Conservation (phyloP, 257 asterid species). For the Solanum peruvianum region DNA sequence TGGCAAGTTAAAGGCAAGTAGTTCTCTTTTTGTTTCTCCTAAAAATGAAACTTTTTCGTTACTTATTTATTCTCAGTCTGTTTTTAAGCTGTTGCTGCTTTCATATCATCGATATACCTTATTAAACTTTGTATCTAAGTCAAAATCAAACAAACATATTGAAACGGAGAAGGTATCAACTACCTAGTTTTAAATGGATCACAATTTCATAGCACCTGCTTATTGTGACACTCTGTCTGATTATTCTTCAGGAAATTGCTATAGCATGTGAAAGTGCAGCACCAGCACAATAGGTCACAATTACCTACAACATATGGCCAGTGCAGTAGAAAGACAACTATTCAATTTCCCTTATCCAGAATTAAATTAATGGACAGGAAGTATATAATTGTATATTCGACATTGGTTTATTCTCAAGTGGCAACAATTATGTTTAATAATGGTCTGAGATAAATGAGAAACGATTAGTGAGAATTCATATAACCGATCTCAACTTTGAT, state of each 20-base stretch:
- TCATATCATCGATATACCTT: background rate
- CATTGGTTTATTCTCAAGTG: background rate
- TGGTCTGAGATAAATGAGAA: background rate
- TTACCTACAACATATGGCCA: background rate
- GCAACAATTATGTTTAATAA: background rate
- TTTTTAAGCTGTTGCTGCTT: background rate
- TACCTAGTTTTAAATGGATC: background rate
- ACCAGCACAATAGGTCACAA: background rate
- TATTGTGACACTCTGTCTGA: background rate
- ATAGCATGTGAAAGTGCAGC: slow-evolving; percentile 9
- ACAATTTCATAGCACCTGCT: background rate
- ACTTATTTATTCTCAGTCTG: background rate
- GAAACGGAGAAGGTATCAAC: background rate
- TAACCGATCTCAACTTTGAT: background rate
- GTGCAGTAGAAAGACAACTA: background rate
- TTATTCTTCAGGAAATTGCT: slow-evolving; percentile 15
- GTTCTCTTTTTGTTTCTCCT: background rate
- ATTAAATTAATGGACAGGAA: background rate
- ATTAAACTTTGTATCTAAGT: background rate
- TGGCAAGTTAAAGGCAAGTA: slow-evolving; percentile 45
- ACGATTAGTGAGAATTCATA: background rate
- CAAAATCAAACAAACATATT: background rate
- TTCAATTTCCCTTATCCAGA: background rate
- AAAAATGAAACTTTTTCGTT: background rate
- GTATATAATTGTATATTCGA: background rate